A percentile compares a stretch with the other conserved stretches of the same genome.
phyloP scores from a whole-genome alignment of 2,329 filamentous ascomycete species.

The Verticillium albo-atrum region DNA sequence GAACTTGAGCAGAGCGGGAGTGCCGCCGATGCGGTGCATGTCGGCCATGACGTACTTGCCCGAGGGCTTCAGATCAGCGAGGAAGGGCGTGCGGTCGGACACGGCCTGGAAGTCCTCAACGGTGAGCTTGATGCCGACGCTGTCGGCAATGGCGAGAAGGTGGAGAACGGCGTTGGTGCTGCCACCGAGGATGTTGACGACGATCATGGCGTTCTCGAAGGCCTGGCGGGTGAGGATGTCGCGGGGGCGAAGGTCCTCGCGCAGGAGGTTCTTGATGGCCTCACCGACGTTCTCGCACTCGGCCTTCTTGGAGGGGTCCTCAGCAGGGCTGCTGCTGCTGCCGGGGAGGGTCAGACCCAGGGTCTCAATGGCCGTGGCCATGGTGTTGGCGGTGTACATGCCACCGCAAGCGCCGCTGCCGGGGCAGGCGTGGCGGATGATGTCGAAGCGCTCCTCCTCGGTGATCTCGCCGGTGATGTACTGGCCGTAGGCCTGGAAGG shows the following conservation, averaged over 20 bases:
- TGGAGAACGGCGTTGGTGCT: slow-evolving; percentile 85
- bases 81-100: slow-evolving; percentile 72
- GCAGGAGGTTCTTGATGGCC: slow-evolving; percentile 70
- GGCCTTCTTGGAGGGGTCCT: slow-evolving; percentile 63
- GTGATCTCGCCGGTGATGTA: slow-evolving; percentile 88
- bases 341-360: slow-evolving; percentile 84
- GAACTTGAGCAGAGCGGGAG: slow-evolving; percentile 82
- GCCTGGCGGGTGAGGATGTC: slow-evolving; percentile 78
- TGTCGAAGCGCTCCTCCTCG: slow-evolving; percentile 88
- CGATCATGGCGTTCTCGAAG: slow-evolving; percentile 81
- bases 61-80: slow-evolving; percentile 79
- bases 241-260: slow-evolving; percentile 70
- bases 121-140: slow-evolving; percentile 74
- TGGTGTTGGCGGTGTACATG: slow-evolving; percentile 94
- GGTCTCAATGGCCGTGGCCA: slow-evolving; percentile 89
- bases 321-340: slow-evolving; percentile 75
- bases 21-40: slow-evolving; percentile 80
- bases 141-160: slow-evolving; percentile 77
- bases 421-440: slow-evolving; percentile 84
- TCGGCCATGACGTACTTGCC: slow-evolving; percentile 86
- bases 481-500: slow-evolving; percentile 96
- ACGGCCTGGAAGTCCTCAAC: slow-evolving; percentile 85
- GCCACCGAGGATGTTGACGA: slow-evolving; percentile 77
- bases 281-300: slow-evolving; percentile 70
- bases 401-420: slow-evolving; percentile 67